Evolutionary conservation across 345 rosid species (phyloP), one percentile per base, ranked within the genome.

Genomic region (Populus tremula): DNA sequence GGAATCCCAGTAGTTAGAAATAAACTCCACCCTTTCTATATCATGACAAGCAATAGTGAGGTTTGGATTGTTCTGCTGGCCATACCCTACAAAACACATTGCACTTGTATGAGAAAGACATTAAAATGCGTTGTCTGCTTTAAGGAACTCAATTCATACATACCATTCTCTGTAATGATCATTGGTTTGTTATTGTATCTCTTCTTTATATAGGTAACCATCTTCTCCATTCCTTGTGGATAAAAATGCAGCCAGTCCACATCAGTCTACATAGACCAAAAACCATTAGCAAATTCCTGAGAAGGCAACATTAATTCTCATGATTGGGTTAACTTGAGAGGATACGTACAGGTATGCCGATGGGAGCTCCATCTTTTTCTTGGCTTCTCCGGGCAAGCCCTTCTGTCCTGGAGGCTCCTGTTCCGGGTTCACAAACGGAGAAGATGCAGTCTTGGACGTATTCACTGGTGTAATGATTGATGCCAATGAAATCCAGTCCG

Each of bases 131-230:
- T 45, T 45, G 50, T 45, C 1, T 45, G 50, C 14, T 45, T 45
- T 45, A 45, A 45, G 17, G 50, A 45, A 45, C 2, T 45, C 49
- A 11, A 3, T 11, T 29, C 10, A 12, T 25, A 70, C 83, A 75
- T 67, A 85, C 92, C 93, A 81, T 88, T 88, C 77, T 86, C 91
- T 50, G 90, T 87, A 9, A 90, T 85, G 84, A 79, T 84, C 88
- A 90, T 85, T 25, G 90, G 88, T 38, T 36, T 81, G 82, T 86
- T 86, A 43, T 86, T 84, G 78, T 82, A 88, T 69, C 88, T 85
- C 36, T 82, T 83, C 69, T 86, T 86, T 38, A 86, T 36, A 13
- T 84, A 84, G 50, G 73, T 81, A 17, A 88, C 63, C 1, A 76
- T 76, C 20, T 85, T 82, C 74, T 82, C 87, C 88, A 88, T 83